These are phyloP conservation scores for Xylaria sp. DNA, from an alignment of 2,329 filamentous ascomycete species.

Conservation along the genomic window DNA sequence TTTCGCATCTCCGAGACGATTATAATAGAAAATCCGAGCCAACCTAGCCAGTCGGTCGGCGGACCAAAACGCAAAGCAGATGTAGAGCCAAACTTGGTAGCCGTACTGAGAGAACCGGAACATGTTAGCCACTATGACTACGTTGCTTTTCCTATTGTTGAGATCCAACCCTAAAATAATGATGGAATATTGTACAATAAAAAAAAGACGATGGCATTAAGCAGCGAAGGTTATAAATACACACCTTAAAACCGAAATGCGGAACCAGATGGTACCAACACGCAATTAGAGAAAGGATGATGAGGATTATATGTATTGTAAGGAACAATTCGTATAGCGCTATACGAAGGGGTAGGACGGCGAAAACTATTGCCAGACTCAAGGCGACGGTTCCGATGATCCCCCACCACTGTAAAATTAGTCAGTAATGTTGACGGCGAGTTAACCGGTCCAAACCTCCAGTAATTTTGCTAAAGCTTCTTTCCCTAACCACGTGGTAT, in stretches of 20 bases:
- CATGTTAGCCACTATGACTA: neutral
- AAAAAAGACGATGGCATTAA: neutral
- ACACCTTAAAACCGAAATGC: conserved; percentile 30
- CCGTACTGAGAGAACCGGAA: conserved; percentile 21
- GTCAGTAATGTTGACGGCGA: neutral
- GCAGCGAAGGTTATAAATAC: neutral
- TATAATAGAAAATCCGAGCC: conserved; percentile 30
- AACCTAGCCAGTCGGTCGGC: conserved; percentile 32
- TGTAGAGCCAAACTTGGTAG: conserved; percentile 38
- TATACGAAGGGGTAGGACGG: conserved; percentile 38
- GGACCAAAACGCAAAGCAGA: conserved; percentile 36
- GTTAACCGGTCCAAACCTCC: neutral
- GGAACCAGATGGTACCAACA: conserved; percentile 37
- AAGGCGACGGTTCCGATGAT: conserved; percentile 37
- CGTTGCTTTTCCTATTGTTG: neutral
- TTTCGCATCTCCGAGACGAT: conserved; percentile 23
- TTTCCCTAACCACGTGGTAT: neutral
- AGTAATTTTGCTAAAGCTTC: too few relatives aligned
- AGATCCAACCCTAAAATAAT: neutral
- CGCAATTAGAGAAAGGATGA: conserved; percentile 36
- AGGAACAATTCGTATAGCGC: conserved; percentile 41
- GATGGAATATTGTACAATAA: neutral
- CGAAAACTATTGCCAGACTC: conserved; percentile 34
- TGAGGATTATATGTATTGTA: conserved; percentile 37
- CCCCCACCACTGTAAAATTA: conserved; percentile 33